Conservation (phyloP, 2,329 filamentous ascomycete species). For the Arthrinium puccinioides region DNA sequence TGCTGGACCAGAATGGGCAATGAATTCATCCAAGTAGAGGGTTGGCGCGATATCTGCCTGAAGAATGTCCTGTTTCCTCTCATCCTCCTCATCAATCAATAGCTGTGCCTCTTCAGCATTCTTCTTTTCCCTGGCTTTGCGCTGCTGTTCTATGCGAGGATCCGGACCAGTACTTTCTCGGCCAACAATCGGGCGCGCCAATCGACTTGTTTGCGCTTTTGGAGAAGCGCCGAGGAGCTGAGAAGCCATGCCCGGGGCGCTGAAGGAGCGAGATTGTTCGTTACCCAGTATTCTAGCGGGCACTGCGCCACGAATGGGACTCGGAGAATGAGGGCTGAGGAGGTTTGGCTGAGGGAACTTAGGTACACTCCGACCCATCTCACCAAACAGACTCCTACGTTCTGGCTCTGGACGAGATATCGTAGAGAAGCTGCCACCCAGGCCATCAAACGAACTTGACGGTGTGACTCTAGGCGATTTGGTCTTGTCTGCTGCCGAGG, state of each 20-base stretch:
- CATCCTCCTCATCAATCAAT: slow-evolving; percentile 62
- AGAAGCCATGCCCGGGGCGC: slow-evolving; percentile 52
- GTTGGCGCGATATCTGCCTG: slow-evolving; percentile 54
- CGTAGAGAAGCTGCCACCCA: slow-evolving; percentile 38
- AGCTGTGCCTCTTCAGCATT: slow-evolving; percentile 50
- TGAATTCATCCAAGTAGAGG: slow-evolving; percentile 58
- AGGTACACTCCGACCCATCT: slow-evolving; percentile 42
- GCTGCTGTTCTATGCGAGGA: slow-evolving; percentile 41
- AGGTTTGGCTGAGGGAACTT: slow-evolving; percentile 46
- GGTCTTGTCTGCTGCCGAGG: slow-evolving; percentile 29
- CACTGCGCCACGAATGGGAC: slow-evolving; percentile 55
- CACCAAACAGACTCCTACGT: slow-evolving; percentile 43
- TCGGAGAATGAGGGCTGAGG: slow-evolving; percentile 64
- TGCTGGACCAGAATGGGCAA: slow-evolving; percentile 51
- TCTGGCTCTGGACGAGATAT: slow-evolving; percentile 39
- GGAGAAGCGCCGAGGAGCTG: slow-evolving; percentile 38
- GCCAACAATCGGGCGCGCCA: slow-evolving; percentile 30
- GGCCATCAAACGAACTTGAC: slow-evolving; percentile 48
- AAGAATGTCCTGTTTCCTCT: slow-evolving; percentile 57
- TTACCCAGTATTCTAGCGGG: slow-evolving; percentile 40
- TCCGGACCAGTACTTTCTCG: slow-evolving; percentile 35
- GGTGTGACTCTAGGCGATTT: slow-evolving; percentile 47
- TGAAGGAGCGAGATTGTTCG: slow-evolving; percentile 50
- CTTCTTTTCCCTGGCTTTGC: slow-evolving; percentile 44
- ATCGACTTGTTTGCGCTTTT: slow-evolving; percentile 27